These are phyloP conservation scores for Gentiana macrophylla DNA, from an alignment of 257 asterid genomes.

Conservation along the genomic window DNA sequence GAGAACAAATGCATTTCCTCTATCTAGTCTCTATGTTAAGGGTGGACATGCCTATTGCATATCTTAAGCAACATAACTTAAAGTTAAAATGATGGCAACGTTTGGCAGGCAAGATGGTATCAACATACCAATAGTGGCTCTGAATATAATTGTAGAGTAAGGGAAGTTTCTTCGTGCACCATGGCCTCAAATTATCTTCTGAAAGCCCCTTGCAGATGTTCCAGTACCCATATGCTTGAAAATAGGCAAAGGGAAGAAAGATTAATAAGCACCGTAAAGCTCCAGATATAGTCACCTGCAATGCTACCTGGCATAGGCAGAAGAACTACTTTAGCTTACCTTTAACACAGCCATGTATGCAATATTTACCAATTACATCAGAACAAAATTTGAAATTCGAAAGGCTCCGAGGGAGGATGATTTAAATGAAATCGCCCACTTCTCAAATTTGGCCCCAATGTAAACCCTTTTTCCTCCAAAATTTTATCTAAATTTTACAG, in stretches of 20 bases:
- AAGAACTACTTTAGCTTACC: background rate
- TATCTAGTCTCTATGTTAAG: background rate
- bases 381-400: background rate
- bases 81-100: background rate
- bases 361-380: background rate
- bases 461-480: too few species aligned
- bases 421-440: too few species aligned
- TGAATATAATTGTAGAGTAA: slow-evolving; percentile 85
- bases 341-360: background rate
- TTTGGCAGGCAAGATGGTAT: slow-evolving; percentile 5
- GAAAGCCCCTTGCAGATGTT: slow-evolving; percentile 52
- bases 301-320: slow-evolving; percentile 31
- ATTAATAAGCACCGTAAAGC: slow-evolving; percentile 49
- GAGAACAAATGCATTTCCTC: background rate
- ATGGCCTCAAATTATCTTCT: slow-evolving; percentile 61
- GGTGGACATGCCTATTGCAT: background rate
- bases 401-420: too few species aligned
- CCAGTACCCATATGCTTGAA: slow-evolving; percentile 73
- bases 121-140: slow-evolving; percentile 84
- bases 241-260: slow-evolving; percentile 54
- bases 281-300: slow-evolving; percentile 49
- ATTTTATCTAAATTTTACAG: too few species aligned
- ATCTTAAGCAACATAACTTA: background rate
- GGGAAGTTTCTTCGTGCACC: slow-evolving; percentile 95
- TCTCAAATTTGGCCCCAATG: too few species aligned